These are phyloP conservation scores for Plasmopara muralis DNA, from an alignment of 352 stramenopile genomes.

Conservation along the genomic window DNA sequence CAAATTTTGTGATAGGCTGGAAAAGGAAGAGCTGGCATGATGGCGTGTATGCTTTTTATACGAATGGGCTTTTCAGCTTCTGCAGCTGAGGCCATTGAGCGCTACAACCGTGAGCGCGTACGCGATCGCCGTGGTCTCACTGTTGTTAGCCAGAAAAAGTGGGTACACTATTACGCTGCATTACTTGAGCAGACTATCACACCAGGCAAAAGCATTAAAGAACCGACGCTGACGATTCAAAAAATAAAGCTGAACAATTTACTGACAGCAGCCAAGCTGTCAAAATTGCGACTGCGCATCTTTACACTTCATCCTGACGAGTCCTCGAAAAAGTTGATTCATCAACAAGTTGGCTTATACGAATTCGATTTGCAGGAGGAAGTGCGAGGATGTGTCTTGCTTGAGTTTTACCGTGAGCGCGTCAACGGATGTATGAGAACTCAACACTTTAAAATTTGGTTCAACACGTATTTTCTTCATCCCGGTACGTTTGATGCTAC, in stretches of 20 bases:
- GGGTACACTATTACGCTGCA: conserved; percentile 59
- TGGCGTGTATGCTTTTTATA: conserved; percentile 68
- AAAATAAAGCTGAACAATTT: conserved; percentile 39
- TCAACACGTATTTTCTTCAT: conserved; percentile 53
- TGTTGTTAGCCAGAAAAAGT: conserved; percentile 63
- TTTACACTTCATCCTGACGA: conserved; percentile 26
- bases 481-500: conserved; percentile 17
- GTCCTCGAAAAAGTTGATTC: conserved; percentile 30
- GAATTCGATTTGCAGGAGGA: conserved; percentile 40
- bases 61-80: conserved; percentile 49
- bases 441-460: conserved; percentile 76
- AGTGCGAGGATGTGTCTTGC: conserved; percentile 43
- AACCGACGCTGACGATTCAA: conserved; percentile 27
- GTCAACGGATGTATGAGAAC: conserved; percentile 33
- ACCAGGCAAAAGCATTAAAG: conserved; percentile 10
- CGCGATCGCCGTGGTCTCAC: conserved; percentile 50
- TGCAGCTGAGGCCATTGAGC: conserved; percentile 44
- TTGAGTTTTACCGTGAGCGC: conserved; percentile 48
- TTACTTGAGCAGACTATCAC: conserved; percentile 11
- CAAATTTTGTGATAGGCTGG: conserved; percentile 28
- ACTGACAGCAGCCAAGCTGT: conserved; percentile 27
- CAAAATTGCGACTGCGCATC: conserved; percentile 44
- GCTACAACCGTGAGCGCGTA: conserved; percentile 62
- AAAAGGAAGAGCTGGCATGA: conserved; percentile 72
- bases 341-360: conserved; percentile 44